Conservation (phyloP, 805 yeast genomes). For the Isabelozyma pseudorhagii region DNA sequence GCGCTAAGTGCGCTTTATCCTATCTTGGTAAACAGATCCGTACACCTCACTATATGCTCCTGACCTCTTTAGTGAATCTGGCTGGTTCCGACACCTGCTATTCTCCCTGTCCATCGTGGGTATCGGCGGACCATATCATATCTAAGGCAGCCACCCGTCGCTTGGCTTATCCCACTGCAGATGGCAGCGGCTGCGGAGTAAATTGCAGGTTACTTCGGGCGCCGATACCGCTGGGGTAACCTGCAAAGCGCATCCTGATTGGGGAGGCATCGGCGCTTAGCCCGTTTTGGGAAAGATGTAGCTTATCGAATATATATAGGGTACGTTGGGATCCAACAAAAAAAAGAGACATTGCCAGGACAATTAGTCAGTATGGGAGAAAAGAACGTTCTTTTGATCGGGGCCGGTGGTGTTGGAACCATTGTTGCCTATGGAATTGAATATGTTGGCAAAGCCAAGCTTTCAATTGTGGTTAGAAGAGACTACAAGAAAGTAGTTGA, state of each 20-base stretch:
- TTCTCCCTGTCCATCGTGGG: too few species aligned
- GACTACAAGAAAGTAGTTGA: conserved; percentile 52
- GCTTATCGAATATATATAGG: neutral
- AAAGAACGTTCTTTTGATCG: conserved; percentile 49
- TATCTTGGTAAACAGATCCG: neutral
- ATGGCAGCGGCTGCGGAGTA: neutral
- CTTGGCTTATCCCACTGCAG: neutral
- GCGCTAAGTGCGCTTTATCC: too few species aligned
- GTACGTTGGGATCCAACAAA: neutral
- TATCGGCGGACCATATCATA: neutral
- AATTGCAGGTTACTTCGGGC: neutral
- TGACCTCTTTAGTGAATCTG: too few species aligned
- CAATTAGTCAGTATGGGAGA: neutral
- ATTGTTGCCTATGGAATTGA: conserved; percentile 60
- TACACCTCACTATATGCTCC: neutral
- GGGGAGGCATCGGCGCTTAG: neutral
- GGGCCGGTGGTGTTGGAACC: conserved; percentile 80
- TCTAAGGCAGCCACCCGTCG: neutral
- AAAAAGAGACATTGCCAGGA: neutral
- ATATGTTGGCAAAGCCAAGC: conserved; percentile 41
- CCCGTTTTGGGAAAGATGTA: neutral
- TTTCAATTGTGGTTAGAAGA: conserved; percentile 64
- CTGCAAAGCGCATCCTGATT: neutral
- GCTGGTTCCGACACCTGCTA: too few species aligned
- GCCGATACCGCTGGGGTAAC: neutral